Evolutionary conservation across 1,139 yeast genomes (phyloP), one percentile per base, ranked within the genome.

Genomic region (Candida gigantensis): DNA sequence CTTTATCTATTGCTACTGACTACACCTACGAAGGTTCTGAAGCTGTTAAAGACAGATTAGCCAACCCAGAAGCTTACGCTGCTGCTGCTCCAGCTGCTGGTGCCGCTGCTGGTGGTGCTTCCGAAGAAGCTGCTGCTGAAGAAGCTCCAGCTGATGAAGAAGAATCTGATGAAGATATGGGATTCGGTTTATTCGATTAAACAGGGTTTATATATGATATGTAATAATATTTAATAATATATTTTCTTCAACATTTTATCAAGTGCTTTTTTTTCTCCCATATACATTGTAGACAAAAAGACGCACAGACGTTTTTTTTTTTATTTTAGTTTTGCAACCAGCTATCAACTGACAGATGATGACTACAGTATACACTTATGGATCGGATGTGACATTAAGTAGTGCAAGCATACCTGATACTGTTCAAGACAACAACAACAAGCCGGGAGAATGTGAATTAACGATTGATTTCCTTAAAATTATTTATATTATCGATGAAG

Each of bases 21-120:
- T 92, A 90, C 88, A 86, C 96, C 66, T 92, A 84, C 77, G 97
- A 94, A 77, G 98, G 96, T 73, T 87, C 96, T 59, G 98, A 90
- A 81, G 89, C 94, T 60, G 82, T 94, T 79, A 88, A 88, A 85
- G 98, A 92, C 85, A 87, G 97, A 79, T 79, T 92, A 65, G 77
- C 77, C 51, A 72, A 72, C 75, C 77, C 77, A 56, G 77, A 72
- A 40, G 97, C 96, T 76, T 92, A 92, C 87, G 98, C 98, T 70
- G 96, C 95, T 60, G 96, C 96, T 72, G 95, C 95, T 72, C 97
- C 97, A 65, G 85, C 65, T 60, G 75, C 97, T 61, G 90, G 94
- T 72, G 95, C 96, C 55, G n/a, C n/a, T n/a, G 89, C 95, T 63
- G 85, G 72, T 61, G 84, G 90, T 58, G 79, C 83, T 58, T 83